A percentile compares a stretch with the other conserved stretches of the same genome.
These are phyloP conservation scores for Testicularia cyperi DNA, from an alignment of 1,284 basidiomycete species.

Conservation along the genomic window DNA sequence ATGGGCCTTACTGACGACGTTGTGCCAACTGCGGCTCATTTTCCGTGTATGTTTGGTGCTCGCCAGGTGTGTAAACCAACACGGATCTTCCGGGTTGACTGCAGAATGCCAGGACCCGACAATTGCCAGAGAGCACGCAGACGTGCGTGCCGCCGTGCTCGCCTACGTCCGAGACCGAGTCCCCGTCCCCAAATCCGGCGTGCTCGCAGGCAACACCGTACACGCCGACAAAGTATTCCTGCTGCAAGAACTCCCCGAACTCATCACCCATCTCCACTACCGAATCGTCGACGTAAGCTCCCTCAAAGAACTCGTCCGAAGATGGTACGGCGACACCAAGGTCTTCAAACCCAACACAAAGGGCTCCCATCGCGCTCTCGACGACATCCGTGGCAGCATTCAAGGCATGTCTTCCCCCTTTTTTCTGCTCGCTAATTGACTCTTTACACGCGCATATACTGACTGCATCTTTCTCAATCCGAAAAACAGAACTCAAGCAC, in stretches of 20 bases:
- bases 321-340: constrained; percentile 70
- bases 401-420: too few species aligned
- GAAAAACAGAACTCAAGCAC: constrained; percentile 61
- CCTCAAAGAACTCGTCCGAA: constrained; percentile 77
- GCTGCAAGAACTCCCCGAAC: constrained; percentile 72
- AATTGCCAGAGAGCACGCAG: constrained; percentile 55
- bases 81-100: constrained; percentile 41
- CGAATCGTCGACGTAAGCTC: constrained; percentile 65
- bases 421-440: too few species aligned
- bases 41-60: neutral
- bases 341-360: constrained; percentile 19
- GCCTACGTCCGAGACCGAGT: constrained; percentile 63
- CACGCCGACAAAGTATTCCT: constrained; percentile 76
- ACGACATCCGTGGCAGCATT: constrained; percentile 76
- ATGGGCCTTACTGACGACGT: too few species aligned
- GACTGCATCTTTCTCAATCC: too few species aligned
- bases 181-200: constrained; percentile 64
- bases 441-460: too few species aligned
- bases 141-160: constrained; percentile 61
- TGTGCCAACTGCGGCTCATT: too few species aligned
- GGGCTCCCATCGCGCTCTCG: constrained; percentile 67
- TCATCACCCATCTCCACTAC: constrained; percentile 62
- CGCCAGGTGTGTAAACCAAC: constrained; percentile 35
- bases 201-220: constrained; percentile 78
- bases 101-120: constrained; percentile 24